Percentiles rank a stretch among this genome's conserved stretches.
phyloP scores from a whole-genome alignment of 352 stramenopile species.

The Pythium rhizo-oryzae region DNA sequence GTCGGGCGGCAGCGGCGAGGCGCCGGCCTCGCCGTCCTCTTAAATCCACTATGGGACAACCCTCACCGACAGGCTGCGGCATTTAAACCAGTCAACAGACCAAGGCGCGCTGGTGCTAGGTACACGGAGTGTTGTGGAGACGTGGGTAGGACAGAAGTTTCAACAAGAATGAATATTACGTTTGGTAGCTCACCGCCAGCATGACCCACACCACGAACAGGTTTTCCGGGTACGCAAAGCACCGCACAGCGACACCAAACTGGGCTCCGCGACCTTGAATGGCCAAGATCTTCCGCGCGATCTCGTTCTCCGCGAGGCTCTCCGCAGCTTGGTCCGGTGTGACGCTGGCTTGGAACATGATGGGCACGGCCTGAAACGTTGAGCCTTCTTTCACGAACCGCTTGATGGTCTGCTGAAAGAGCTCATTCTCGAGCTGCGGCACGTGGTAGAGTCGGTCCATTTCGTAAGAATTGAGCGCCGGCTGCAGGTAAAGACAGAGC shows the following conservation, averaged over 20 bases:
- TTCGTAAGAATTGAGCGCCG: constrained; percentile 89
- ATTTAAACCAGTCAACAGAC: no score
- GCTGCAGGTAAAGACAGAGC: constrained; percentile 78
- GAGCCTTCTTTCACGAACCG: constrained; percentile 74
- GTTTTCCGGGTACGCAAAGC: constrained; percentile 82
- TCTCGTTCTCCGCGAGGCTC: constrained; percentile 44
- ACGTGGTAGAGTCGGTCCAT: constrained; percentile 74
- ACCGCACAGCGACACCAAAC: constrained; percentile 74
- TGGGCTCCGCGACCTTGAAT: constrained; percentile 59
- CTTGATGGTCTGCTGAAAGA: constrained; percentile 86
- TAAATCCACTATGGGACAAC: no score
- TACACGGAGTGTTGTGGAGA: not conserved
- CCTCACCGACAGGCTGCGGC: no score
- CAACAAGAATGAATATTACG: constrained; percentile 15
- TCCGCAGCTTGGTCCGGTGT: constrained; percentile 40
- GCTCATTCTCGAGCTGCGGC: constrained; percentile 67
- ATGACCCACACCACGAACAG: constrained; percentile 80
- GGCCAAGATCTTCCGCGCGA: constrained; percentile 60
- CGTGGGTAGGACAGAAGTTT: not conserved
- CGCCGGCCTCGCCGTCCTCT: constrained; percentile 11
- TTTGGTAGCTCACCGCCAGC: constrained; percentile 75
- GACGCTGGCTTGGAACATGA: constrained; percentile 47
- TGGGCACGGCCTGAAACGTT: constrained; percentile 89
- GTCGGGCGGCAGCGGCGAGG: constrained; percentile 31
- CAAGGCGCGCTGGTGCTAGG: not conserved